Percentiles rank a stretch among this genome's conserved stretches.
These are phyloP conservation scores for Lojkania enalia DNA, from an alignment of 2,329 filamentous ascomycete genomes.

Conservation along the genomic window DNA sequence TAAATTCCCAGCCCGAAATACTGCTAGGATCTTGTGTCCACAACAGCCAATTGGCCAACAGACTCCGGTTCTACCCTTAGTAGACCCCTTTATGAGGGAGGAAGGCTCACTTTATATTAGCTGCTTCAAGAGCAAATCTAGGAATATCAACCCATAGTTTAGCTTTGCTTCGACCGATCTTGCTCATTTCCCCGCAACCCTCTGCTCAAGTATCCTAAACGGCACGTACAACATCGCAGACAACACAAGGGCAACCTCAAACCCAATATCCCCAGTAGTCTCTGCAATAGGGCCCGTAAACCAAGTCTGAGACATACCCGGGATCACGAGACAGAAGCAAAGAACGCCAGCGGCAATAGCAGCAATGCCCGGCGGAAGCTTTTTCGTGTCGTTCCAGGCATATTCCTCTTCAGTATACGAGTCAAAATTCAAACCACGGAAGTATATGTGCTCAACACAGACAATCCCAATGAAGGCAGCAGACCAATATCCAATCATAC, in stretches of 20 bases:
- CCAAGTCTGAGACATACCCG: slow-evolving; percentile 65
- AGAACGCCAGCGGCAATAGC: slow-evolving; percentile 44
- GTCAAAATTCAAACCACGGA: slow-evolving; percentile 36
- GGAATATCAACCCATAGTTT: too few species aligned
- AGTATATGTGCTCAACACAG: slow-evolving; percentile 44
- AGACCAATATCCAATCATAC: slow-evolving; percentile 43
- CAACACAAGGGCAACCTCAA: slow-evolving; percentile 63
- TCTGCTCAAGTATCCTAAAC: slow-evolving; percentile 47
- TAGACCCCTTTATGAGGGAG: too few species aligned
- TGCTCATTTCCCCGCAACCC: slow-evolving; percentile 24
- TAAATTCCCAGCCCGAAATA: too few species aligned
- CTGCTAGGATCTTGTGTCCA: too few species aligned
- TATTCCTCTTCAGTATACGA: slow-evolving; percentile 43
- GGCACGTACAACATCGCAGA: slow-evolving; percentile 51
- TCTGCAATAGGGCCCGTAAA: slow-evolving; percentile 63
- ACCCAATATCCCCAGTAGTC: slow-evolving; percentile 66
- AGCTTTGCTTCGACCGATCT: too few species aligned
- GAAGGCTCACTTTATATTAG: too few species aligned
- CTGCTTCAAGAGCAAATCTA: too few species aligned
- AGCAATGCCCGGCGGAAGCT: slow-evolving; percentile 47
- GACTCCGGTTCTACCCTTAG: too few species aligned
- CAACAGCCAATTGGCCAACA: too few species aligned
- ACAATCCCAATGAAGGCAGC: slow-evolving; percentile 40
- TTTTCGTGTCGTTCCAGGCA: slow-evolving; percentile 46
- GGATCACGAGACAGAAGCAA: slow-evolving; percentile 56